phyloP scores from a whole-genome alignment of 148 eudicot species.

The Agrostemma githago region DNA sequence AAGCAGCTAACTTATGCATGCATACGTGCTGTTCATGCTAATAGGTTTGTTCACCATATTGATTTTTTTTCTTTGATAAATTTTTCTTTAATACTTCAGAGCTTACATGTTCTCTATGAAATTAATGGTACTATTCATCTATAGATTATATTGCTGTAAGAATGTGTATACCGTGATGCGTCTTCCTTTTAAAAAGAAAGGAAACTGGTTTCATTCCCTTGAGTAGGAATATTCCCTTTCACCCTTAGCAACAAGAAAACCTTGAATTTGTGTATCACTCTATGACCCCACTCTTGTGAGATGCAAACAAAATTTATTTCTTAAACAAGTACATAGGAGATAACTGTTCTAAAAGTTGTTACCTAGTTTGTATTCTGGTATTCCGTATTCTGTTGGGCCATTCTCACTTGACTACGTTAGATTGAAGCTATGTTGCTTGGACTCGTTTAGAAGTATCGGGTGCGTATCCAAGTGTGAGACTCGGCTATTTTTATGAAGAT shows the following conservation, averaged over 20 bases:
- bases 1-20: slow-evolving; percentile 67
- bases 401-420: background rate
- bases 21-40: slow-evolving; percentile 65
- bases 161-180: background rate
- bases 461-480: too few species aligned
- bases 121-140: background rate
- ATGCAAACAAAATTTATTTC: background rate
- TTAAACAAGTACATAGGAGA: background rate
- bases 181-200: background rate
- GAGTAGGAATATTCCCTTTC: background rate
- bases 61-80: background rate
- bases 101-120: background rate
- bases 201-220: background rate
- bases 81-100: background rate
- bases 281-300: background rate
- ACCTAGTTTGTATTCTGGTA: background rate
- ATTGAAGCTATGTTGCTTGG: background rate
- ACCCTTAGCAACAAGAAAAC: background rate
- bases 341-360: background rate
- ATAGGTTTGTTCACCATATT: slow-evolving; percentile 47
- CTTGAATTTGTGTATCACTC: background rate
- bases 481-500: too few species aligned
- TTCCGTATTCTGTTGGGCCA: background rate
- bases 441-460: too few species aligned
- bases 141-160: background rate